phyloP scores from a whole-genome alignment of 208 protist species.

The Herpetomonas tarakana region DNA sequence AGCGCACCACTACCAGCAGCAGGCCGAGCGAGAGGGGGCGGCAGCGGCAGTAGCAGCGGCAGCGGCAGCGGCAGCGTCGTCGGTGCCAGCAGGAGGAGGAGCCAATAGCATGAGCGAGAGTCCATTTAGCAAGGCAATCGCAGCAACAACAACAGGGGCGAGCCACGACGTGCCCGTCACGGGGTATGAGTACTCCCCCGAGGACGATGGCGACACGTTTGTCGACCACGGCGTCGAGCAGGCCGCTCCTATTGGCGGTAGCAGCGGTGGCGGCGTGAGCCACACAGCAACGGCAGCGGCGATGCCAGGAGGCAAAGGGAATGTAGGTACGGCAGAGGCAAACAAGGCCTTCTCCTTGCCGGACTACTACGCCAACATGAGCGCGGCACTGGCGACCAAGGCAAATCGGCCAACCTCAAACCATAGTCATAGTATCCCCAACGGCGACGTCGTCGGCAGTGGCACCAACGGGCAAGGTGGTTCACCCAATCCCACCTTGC shows the following conservation, averaged over 20 bases:
- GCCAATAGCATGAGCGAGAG: background rate
- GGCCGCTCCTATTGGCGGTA: background rate
- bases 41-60: too few species aligned
- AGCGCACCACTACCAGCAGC: background rate
- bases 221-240: slow-evolving; percentile 62
- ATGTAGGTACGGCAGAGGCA: too few species aligned
- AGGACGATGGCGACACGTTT: slow-evolving; percentile 87
- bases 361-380: background rate
- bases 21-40: background rate
- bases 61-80: background rate
- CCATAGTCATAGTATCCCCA: too few species aligned
- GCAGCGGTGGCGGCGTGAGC: background rate
- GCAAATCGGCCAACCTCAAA: too few species aligned
- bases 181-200: slow-evolving; percentile 30
- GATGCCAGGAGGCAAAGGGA: too few species aligned
- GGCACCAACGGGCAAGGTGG: too few species aligned
- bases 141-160: too few species aligned
- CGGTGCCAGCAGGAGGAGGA: too few species aligned
- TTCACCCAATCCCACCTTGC: too few species aligned
- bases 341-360: background rate
- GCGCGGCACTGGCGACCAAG: background rate
- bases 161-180: slow-evolving; percentile 28
- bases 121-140: too few species aligned
- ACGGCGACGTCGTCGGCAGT: too few species aligned
- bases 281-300: too few species aligned